Percentiles rank a stretch among this genome's conserved stretches.
These are phyloP conservation scores for Alternaria ventricosa DNA, from an alignment of 2,329 filamentous ascomycete genomes.

Conservation along the genomic window DNA sequence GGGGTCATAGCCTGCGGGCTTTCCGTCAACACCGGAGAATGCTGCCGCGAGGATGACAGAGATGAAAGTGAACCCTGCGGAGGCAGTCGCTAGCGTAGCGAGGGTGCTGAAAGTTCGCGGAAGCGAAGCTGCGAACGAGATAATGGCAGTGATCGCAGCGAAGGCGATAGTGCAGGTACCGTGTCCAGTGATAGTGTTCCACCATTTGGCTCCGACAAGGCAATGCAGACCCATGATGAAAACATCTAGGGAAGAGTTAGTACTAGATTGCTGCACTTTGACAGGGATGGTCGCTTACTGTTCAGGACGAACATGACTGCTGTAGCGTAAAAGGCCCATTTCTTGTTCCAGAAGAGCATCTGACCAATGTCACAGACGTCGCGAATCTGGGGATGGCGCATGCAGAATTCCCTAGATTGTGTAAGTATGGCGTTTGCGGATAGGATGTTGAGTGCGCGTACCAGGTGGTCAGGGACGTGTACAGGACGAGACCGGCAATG, in stretches of 20 bases:
- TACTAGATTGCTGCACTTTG: not conserved
- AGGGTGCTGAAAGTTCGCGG: conserved; percentile 85
- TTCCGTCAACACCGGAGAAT: conserved; percentile 77
- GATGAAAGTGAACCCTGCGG: conserved; percentile 87
- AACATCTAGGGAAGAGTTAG: conserved; percentile 14
- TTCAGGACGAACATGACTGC: conserved; percentile 92
- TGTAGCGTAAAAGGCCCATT: conserved; percentile 71
- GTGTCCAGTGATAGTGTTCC: conserved; percentile 84
- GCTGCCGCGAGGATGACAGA: conserved; percentile 84
- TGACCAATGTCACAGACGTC: conserved; percentile 97
- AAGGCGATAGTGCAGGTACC: conserved; percentile 81
- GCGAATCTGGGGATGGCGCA: conserved; percentile 87
- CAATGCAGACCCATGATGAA: conserved; percentile 71
- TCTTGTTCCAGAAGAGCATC: conserved; percentile 87
- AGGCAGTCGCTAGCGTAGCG: conserved; percentile 77
- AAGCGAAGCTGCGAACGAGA: conserved; percentile 80
- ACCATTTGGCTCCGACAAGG: conserved; percentile 81
- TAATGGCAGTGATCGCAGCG: conserved; percentile 72
- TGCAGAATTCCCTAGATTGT: conserved; percentile 78
- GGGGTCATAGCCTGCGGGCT: conserved; percentile 69
- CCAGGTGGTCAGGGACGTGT: conserved; percentile 76
- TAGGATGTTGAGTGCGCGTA: conserved; percentile 44
- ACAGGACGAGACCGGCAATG: conserved; percentile 79
- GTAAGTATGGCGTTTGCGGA: conserved; percentile 9
- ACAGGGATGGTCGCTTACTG: conserved; percentile 72